phyloP scores from a whole-genome alignment of 1,284 basidiomycete species.

The Ceratorhiza oryzae-sativae region DNA sequence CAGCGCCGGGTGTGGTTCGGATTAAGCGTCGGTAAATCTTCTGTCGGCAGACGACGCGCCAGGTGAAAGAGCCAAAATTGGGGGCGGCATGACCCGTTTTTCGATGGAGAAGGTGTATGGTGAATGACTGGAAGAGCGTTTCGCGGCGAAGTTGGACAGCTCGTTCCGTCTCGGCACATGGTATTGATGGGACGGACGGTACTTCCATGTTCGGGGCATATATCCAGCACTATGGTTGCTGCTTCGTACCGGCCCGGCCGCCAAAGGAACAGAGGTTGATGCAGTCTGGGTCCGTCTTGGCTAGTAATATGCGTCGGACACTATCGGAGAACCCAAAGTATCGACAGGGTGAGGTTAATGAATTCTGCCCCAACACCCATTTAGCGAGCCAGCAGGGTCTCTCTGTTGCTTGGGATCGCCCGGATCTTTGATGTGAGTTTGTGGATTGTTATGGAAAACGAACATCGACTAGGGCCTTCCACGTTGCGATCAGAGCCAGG shows the following conservation, averaged over 20 bases:
- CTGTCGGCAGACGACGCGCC: neutral
- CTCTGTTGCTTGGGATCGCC: no score
- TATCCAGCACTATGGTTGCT: neutral
- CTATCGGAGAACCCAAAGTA: neutral
- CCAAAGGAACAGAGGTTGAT: neutral
- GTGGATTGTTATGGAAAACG: neutral
- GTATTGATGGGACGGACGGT: no score
- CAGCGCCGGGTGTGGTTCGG: conserved; percentile 10
- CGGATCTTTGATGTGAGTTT: no score
- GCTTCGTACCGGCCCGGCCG: neutral
- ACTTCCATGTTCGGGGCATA: neutral
- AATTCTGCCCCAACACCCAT: neutral
- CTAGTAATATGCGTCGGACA: neutral
- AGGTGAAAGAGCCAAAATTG: neutral
- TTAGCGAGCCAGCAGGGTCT: neutral
- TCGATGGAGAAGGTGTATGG: neutral
- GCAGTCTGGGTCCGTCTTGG: neutral
- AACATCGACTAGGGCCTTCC: neutral
- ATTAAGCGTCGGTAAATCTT: conserved; percentile 14
- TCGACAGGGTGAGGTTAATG: conserved; percentile 9
- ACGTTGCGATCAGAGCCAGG: conserved; percentile 6
- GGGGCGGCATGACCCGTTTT: neutral
- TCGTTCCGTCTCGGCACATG: neutral
- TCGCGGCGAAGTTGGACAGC: neutral
- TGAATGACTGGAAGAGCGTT: neutral